These are phyloP conservation scores for Gracilaria vermiculophylla DNA, from an alignment of 23 red algal species.

Conservation along the genomic window DNA sequence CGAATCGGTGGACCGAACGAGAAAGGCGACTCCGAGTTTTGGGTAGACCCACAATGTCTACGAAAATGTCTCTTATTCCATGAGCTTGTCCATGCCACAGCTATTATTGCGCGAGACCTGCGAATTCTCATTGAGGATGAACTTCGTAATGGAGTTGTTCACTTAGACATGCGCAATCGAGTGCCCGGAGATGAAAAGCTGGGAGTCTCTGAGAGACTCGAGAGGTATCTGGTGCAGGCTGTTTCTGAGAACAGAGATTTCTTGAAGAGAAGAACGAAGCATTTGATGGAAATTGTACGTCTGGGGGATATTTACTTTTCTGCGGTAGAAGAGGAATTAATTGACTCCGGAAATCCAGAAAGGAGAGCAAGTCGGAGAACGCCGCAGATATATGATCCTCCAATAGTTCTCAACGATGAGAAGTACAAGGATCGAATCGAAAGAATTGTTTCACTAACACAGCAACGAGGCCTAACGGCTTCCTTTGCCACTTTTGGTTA, in stretches of 20 bases:
- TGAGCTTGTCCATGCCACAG: conserved; percentile 34
- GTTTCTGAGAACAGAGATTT: background rate
- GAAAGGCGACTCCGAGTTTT: background rate
- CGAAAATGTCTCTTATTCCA: conserved; percentile 42
- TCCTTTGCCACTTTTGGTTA: background rate
- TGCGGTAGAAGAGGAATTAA: background rate
- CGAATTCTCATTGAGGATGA: conserved; percentile 16
- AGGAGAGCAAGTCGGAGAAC: background rate
- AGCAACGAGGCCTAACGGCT: background rate
- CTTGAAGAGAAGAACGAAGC: background rate
- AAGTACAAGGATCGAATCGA: conserved; percentile 17
- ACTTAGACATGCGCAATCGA: conserved; percentile 8
- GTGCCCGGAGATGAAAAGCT: background rate
- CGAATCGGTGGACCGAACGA: background rate
- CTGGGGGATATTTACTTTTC: conserved; percentile 17
- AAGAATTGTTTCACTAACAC: background rate
- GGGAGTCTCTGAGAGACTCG: background rate
- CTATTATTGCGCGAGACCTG: conserved; percentile 7
- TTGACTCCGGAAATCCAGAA: background rate
- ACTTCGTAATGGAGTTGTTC: conserved; percentile 21
- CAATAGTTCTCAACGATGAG: conserved; percentile 8
- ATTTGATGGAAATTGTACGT: conserved; percentile 20
- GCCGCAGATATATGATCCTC: conserved; percentile 3
- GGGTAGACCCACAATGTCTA: conserved; percentile 33
- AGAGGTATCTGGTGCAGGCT: background rate